These are phyloP conservation scores for Phaseolus lunatus DNA, from an alignment of 306 rosid species.

Conservation along the genomic window DNA sequence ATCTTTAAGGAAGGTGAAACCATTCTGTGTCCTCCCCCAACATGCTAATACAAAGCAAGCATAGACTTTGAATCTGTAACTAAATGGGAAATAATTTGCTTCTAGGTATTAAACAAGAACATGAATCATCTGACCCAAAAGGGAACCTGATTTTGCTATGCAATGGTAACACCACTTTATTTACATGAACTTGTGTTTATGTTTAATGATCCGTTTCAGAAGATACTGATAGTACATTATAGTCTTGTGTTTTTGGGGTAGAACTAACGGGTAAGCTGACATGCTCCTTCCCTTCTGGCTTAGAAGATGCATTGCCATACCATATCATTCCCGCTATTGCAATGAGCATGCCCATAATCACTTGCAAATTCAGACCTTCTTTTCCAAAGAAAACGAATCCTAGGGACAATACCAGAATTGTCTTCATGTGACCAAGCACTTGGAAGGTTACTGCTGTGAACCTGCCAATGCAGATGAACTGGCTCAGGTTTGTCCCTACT, in stretches of 20 bases:
- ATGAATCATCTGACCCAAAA: background rate
- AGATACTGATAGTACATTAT: slow-evolving; percentile 49
- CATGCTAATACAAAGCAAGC: slow-evolving; percentile 8
- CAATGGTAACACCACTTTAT: slow-evolving; percentile 34
- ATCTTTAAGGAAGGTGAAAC: background rate
- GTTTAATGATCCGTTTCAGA: slow-evolving; percentile 60
- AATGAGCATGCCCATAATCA: slow-evolving; percentile 70
- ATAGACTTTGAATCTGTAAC: background rate
- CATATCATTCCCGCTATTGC: slow-evolving; percentile 80
- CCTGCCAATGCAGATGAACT: slow-evolving; percentile 88
- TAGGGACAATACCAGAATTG: slow-evolving; percentile 69
- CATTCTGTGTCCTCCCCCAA: slow-evolving; percentile 19
- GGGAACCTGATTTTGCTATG: slow-evolving; percentile 30
- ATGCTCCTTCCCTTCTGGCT: slow-evolving; percentile 82
- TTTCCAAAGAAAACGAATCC: slow-evolving; percentile 86
- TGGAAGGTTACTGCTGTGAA: slow-evolving; percentile 85
- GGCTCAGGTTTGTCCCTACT: slow-evolving; percentile 87
- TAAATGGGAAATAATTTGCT: slow-evolving; percentile 35
- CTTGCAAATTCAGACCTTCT: slow-evolving; percentile 77
- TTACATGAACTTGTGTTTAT: slow-evolving; percentile 42
- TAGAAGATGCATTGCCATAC: slow-evolving; percentile 83
- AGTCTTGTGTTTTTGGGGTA: slow-evolving; percentile 57
- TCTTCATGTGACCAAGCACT: slow-evolving; percentile 89
- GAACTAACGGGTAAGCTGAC: slow-evolving; percentile 45
- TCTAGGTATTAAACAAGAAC: slow-evolving; percentile 41